These are phyloP conservation scores for Backusella circina DNA, from an alignment of 192 early-diverging fungal species.

Conservation along the genomic window DNA sequence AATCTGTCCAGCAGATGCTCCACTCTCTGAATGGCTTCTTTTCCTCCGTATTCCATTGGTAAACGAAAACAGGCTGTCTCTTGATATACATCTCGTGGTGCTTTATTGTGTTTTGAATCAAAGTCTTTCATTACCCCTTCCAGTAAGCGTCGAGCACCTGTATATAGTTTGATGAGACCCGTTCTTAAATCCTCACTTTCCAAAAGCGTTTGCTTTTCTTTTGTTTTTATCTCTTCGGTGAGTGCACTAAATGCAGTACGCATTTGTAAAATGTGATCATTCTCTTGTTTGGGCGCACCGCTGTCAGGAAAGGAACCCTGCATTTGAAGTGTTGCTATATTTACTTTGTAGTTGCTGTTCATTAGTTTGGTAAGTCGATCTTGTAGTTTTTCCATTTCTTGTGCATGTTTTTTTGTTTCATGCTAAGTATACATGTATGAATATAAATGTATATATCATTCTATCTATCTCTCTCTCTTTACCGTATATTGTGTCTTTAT, in stretches of 20 bases:
- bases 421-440: conserved; percentile 27
- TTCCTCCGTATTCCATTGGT: conserved; percentile 19
- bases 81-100: not conserved
- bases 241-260: not conserved
- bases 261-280: not conserved
- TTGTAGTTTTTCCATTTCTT: conserved; percentile 40
- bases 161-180: not conserved
- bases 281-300: not conserved
- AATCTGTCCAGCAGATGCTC: conserved; percentile 36
- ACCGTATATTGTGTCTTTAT: conserved; percentile 50
- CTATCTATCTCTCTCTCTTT: not conserved
- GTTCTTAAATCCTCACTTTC: conserved; percentile 32
- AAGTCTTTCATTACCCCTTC: not conserved
- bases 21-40: conserved; percentile 18
- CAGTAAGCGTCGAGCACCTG: not conserved
- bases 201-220: not conserved
- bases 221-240: not conserved
- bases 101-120: not conserved
- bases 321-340: conserved; percentile 8
- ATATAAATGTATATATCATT: not conserved
- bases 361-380: conserved; percentile 44
- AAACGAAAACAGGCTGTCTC: conserved; percentile 15
- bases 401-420: conserved; percentile 42
- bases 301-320: conserved; percentile 16
- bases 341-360: conserved; percentile 16